Base-by-base conservation (phyloP, 441 rosid species). In the Geranium incanum region DNA sequence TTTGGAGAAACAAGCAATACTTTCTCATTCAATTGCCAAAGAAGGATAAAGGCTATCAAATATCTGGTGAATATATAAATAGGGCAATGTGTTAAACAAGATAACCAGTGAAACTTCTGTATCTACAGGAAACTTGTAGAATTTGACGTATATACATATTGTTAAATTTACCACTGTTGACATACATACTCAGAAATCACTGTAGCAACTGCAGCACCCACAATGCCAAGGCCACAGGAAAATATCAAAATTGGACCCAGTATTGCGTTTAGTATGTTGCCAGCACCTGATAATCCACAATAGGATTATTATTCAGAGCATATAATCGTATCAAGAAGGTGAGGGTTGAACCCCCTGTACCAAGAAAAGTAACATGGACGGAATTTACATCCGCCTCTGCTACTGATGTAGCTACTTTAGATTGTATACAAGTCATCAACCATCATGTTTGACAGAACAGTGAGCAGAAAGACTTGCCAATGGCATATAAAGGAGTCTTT, bases 121-220 rank as follows among this genome's bases (percentile, higher is more conserved):
- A 68, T 70, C 36, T 37, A 38, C 23, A 80, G 55, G 66, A 67
- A 66, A 64, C 23, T 62, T 48, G 66, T 38, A 70, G 68, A 73
- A 23, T 79, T 66, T 57, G 67, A 37, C 76, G 66, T 5, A 43
- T 43, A 45, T 66, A 28, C 33, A 70, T 67, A 80, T 72, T 63
- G 74, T 77, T 71, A 78, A 79, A 71, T 87, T 88, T 89, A 91
- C 93, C 94, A 85, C 86, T 76, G 77, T 55, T 74, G 77, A 92
- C 97, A 41, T 95, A 92, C 97, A 41, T 95, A 95, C 97, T 95
- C 99, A 85, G 99, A 92, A 76, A 85, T 90, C 86, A 95, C 97
- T 2, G 94, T 89, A 75, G 99, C 83, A 78, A 85, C 79, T 68
- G 97, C 99, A 72, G 96, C 96, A 74, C 97, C 99, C 68, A 86